Evolutionary conservation across 2,329 filamentous ascomycete genomes (phyloP).

Genomic region (Penicillium sp.): DNA sequence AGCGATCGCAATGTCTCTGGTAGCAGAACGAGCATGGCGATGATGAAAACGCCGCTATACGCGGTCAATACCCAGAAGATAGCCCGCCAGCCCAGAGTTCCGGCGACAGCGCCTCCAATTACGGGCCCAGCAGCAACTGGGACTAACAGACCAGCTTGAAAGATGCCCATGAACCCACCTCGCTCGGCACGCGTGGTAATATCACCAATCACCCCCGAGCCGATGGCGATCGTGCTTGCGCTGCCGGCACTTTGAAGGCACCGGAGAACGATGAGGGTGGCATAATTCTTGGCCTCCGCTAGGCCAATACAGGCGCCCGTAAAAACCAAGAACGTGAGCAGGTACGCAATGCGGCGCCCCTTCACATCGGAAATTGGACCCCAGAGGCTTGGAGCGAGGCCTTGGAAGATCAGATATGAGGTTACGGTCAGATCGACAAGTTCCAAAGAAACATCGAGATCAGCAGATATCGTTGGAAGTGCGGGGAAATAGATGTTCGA

Average conservation of each 20-base stretch:
- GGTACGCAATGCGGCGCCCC: constrained; percentile 38
- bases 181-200: constrained; percentile 38
- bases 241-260: constrained; percentile 42
- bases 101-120: constrained; percentile 38
- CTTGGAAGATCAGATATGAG: constrained; percentile 43
- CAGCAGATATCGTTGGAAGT: constrained; percentile 36
- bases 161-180: constrained; percentile 39
- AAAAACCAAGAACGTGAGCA: constrained; percentile 37
- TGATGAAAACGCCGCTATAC: constrained; percentile 30
- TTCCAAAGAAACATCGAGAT: constrained; percentile 36
- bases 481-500: constrained; percentile 46
- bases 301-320: constrained; percentile 39
- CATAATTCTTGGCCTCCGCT: constrained; percentile 34
- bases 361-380: constrained; percentile 37
- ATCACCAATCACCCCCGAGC: constrained; percentile 39
- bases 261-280: constrained; percentile 36
- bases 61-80: constrained; percentile 44
- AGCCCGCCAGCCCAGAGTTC: constrained; percentile 35
- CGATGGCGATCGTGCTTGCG: constrained; percentile 41
- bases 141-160: constrained; percentile 33
- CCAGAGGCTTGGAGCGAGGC: constrained; percentile 39
- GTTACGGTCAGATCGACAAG: constrained; percentile 43
- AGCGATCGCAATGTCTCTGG: constrained; percentile 38
- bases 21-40: constrained; percentile 28
- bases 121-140: constrained; percentile 39